These are phyloP conservation scores for Blastocystis sp. DNA, from an alignment of 352 stramenopile genomes.

Conservation along the genomic window DNA sequence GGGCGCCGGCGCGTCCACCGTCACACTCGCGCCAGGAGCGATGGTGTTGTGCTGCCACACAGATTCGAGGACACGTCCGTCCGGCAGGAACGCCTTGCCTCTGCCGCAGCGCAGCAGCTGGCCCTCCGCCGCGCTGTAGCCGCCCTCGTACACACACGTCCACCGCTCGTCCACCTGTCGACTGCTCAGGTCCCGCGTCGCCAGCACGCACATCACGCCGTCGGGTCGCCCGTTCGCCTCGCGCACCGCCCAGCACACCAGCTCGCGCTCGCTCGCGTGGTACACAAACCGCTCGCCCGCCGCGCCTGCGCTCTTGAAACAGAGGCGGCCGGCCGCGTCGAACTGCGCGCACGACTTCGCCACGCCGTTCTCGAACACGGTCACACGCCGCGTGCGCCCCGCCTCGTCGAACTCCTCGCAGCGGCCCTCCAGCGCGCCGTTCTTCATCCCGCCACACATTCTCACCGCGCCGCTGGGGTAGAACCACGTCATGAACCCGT, in stretches of 20 bases:
- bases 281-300: background rate
- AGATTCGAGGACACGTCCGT: slow-evolving; percentile 24
- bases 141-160: slow-evolving; percentile 15
- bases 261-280: background rate
- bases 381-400: background rate
- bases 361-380: background rate
- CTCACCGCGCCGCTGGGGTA: background rate
- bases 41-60: slow-evolving; percentile 15
- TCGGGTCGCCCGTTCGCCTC: background rate
- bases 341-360: slow-evolving; percentile 9
- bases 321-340: background rate
- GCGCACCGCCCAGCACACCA: background rate
- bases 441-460: background rate
- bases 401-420: background rate
- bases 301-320: background rate
- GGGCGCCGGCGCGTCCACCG: background rate
- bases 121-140: background rate
- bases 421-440: background rate
- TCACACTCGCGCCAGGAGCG: background rate
- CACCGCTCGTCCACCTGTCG: background rate
- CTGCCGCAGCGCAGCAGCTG: background rate
- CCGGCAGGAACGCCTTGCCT: background rate
- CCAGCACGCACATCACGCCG: background rate
- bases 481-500: background rate
- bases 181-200: background rate